Evolutionary conservation across 495 filamentous ascomycete species (phyloP).

Genomic region (Rusavskia elegans): DNA sequence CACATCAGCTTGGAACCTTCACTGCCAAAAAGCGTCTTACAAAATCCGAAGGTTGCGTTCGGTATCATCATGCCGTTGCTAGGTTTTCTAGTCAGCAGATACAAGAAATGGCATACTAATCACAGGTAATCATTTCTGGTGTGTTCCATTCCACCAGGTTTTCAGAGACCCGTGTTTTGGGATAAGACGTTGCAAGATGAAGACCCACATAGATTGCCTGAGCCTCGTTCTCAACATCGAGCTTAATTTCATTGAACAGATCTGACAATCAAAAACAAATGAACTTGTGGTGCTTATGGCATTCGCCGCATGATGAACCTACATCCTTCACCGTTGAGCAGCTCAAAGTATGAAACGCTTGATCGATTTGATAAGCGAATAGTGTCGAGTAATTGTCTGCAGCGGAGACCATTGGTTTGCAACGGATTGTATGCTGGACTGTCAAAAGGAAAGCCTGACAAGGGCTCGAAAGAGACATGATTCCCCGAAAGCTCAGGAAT

Average conservation of each 20-base stretch:
- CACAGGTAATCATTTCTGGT: not conserved
- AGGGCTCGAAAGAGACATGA: not conserved
- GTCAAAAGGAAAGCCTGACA: not conserved
- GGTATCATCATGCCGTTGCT: not conserved
- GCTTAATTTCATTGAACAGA: not conserved
- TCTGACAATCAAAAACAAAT: not conserved
- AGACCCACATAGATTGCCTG: too few species aligned
- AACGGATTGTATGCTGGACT: not conserved
- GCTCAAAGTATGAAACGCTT: not conserved
- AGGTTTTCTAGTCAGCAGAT: not conserved
- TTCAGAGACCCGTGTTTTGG: too few species aligned
- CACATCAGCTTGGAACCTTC: not conserved
- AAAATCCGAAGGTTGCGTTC: not conserved
- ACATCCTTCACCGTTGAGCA: not conserved
- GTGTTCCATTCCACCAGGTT: not conserved
- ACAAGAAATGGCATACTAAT: not conserved
- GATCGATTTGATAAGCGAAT: not conserved
- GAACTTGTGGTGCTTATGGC: not conserved
- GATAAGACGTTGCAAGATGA: too few species aligned
- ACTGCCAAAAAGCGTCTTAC: not conserved
- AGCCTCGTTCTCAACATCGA: not conserved
- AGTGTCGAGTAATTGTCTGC: not conserved
- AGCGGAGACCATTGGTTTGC: not conserved
- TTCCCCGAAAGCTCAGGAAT: not conserved
- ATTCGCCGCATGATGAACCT: not conserved